phyloP scores from a whole-genome alignment of 371 early-diverging fungal genomes.

The Rhizopus microsporus region DNA sequence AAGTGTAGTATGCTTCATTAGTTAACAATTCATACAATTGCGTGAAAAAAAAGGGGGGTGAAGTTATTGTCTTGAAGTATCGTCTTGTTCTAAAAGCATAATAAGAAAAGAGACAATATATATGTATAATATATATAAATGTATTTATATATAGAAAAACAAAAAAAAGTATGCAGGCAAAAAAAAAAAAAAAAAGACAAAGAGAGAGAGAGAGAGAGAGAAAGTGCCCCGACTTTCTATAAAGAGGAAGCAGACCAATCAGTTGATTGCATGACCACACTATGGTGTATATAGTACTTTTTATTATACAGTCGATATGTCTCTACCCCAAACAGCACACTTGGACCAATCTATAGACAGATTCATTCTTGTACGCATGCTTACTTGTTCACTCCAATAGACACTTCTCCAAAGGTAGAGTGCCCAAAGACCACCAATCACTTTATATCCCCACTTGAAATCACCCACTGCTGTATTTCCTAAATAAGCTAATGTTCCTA shows the following conservation, averaged over 20 bases:
- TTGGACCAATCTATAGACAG: slow-evolving; percentile 49
- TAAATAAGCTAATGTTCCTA: slow-evolving; percentile 82
- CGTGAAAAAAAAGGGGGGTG: background rate
- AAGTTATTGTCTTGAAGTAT: too few species aligned
- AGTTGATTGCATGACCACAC: slow-evolving; percentile 3
- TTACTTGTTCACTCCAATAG: slow-evolving; percentile 66
- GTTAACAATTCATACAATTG: background rate
- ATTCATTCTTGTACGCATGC: slow-evolving; percentile 46
- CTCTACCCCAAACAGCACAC: slow-evolving; percentile 45
- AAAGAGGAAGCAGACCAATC: background rate
- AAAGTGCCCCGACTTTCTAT: background rate
- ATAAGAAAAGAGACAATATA: background rate
- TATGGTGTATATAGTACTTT: slow-evolving; percentile 6
- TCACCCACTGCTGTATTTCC: slow-evolving; percentile 78
- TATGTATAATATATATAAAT: background rate
- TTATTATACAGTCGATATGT: slow-evolving; percentile 37
- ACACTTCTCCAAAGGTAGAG: slow-evolving; percentile 70
- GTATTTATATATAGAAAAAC: background rate
- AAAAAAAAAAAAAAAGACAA: slow-evolving; percentile 5
- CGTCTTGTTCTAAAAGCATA: slow-evolving; percentile 1
- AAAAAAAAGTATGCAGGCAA: background rate
- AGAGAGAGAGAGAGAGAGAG: slow-evolving; percentile 1
- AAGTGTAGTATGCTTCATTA: background rate
- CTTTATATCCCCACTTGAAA: slow-evolving; percentile 54
- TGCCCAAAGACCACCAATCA: slow-evolving; percentile 63